Evolutionary conservation across 176 grass and related monocot genomes (phyloP).

Genomic region (Aegilops speltoides): DNA sequence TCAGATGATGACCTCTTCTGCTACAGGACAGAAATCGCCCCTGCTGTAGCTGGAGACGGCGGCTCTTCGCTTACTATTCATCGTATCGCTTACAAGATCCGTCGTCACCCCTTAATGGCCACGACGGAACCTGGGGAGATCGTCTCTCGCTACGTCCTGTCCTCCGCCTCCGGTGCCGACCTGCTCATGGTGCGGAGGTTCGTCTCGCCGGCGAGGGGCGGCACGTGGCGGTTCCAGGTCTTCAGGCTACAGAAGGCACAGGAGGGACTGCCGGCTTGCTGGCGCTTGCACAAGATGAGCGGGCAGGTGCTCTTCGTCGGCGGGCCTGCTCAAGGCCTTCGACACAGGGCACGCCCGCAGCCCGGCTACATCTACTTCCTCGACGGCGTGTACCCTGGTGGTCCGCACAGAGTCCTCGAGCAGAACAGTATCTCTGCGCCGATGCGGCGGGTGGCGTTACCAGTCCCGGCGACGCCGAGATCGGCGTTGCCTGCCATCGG

Average conservation of each 20-base stretch:
- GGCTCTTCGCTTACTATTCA: not conserved
- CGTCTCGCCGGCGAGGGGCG: not conserved
- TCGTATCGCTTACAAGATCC: not conserved
- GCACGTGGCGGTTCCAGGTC: not conserved
- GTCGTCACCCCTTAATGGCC: no score
- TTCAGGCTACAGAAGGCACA: not conserved
- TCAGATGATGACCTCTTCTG: not conserved
- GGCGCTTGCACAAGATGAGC: not conserved
- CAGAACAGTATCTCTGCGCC: not conserved
- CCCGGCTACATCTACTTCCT: conserved; percentile 21
- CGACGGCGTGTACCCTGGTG: not conserved
- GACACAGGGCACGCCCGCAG: not conserved
- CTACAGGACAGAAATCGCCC: not conserved
- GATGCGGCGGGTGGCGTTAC: not conserved
- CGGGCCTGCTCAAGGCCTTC: conserved; percentile 21
- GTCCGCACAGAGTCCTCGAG: not conserved
- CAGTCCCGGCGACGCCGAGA: not conserved
- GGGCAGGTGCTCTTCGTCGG: conserved; percentile 24
- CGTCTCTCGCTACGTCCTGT: not conserved
- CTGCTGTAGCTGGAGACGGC: no score
- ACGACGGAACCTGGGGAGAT: not conserved
- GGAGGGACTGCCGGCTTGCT: not conserved
- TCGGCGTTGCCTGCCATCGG: not conserved
- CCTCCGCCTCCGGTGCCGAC: not conserved
- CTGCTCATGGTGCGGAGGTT: not conserved